Evolutionary conservation across 176 grass and related monocot species (phyloP).

Genomic region (Oryza australiensis): DNA sequence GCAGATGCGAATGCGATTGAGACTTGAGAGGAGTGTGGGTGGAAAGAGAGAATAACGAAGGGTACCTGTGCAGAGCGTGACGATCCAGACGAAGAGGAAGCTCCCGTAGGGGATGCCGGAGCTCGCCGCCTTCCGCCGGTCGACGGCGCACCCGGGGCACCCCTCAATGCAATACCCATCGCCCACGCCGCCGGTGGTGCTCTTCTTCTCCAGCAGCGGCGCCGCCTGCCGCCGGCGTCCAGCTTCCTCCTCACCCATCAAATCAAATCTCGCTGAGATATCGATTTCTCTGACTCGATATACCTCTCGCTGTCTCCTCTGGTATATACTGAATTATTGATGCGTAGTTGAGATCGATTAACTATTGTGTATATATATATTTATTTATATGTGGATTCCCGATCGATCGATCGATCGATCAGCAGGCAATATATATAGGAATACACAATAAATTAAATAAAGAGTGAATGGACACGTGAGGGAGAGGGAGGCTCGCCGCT

Average conservation of each 20-base stretch:
- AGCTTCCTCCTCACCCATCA: neutral
- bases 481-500: neutral
- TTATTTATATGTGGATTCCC: too few relatives aligned
- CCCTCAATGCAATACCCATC: conserved; percentile 44
- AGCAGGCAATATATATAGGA: too few relatives aligned
- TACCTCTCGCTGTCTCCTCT: too few relatives aligned
- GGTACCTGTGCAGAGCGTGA: conserved; percentile 70
- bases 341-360: neutral
- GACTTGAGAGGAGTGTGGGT: too few relatives aligned
- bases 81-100: conserved; percentile 63
- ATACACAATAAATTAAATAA: neutral
- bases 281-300: too few relatives aligned
- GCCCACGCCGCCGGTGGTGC: neutral
- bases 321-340: too few relatives aligned
- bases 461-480: neutral
- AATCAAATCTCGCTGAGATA: too few relatives aligned
- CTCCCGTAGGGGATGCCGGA: conserved; percentile 45
- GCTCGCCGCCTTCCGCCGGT: conserved; percentile 29
- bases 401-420: too few relatives aligned
- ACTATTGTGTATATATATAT: too few relatives aligned
- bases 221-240: neutral
- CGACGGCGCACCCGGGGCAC: conserved; percentile 53
- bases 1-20: too few relatives aligned
- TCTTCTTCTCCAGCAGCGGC: conserved; percentile 52
- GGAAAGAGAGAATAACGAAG: too few relatives aligned